Percentiles rank a stretch among this genome's conserved stretches.
phyloP scores from a whole-genome alignment of 164 flowering plant genomes.

The Chimonanthus praecox region DNA sequence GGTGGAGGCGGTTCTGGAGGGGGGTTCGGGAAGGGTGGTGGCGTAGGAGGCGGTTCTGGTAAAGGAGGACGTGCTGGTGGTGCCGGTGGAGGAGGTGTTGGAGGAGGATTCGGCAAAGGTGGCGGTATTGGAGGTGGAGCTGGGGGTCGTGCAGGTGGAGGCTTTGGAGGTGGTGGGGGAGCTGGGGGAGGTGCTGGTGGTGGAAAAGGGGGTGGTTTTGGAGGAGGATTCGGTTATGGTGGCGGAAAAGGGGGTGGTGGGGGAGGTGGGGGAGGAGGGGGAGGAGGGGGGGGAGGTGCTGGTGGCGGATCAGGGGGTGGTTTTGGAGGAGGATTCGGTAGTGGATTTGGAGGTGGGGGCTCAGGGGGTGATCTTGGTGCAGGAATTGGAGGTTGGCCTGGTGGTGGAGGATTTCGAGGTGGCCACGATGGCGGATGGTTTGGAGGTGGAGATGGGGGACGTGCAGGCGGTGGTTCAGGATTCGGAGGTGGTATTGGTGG shows the following conservation, averaged over 20 bases:
- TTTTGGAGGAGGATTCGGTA: neutral
- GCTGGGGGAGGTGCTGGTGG: neutral
- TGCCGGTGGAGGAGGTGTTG: neutral
- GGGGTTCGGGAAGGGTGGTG: neutral
- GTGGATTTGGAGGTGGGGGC: neutral
- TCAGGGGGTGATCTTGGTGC: neutral
- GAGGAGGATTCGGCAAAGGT: neutral
- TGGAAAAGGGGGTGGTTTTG: neutral
- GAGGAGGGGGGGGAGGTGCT: neutral
- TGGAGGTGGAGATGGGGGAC: neutral
- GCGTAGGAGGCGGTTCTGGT: neutral
- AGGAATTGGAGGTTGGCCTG: neutral
- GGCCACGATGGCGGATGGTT: neutral
- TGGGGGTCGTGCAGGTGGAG: neutral
- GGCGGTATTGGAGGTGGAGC: neutral
- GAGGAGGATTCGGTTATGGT: neutral
- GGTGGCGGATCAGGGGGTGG: neutral
- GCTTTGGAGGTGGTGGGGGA: neutral
- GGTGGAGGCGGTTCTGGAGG: neutral
- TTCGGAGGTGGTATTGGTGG: neutral
- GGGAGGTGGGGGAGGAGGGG: neutral
- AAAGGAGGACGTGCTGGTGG: neutral
- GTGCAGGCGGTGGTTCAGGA: neutral
- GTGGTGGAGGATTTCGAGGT: neutral
- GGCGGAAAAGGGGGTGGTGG: neutral